Evolutionary conservation across 1,139 yeast genomes (phyloP), one percentile per base, ranked within the genome.

Genomic region (Debaryomyces nepalensis): DNA sequence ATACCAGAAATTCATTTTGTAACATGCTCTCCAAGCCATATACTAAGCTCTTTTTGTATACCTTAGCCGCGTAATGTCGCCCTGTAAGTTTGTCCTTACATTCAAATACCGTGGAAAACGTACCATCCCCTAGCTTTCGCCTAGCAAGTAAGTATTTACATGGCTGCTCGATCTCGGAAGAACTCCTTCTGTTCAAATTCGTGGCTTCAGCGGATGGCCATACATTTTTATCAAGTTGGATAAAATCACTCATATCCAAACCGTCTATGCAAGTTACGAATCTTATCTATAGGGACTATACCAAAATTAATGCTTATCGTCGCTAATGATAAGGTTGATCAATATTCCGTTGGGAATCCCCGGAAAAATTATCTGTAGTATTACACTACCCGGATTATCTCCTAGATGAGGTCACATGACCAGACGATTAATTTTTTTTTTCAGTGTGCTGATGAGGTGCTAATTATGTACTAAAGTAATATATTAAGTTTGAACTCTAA

Each of bases 1-100:
- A 68, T 2, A 80, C 77, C 6, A 70, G 64, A 49, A 82, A 77
- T 58, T 82, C 87, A 52, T 78, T 79, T 41, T 77, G 77, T 23
- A 82, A 55, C 69, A 58, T 58, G 16, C 42, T 47, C 47, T 58
- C 75, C 37, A 66, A 47, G 1, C 75, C 76, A 47, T 59, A 68
- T 11, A 70, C 57, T 20, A 66, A 53, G 35, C 52, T 57, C 41
- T 70, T 71, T 26, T 51, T 49, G 50, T 68, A 71, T 45, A 61
- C 55, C 42, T 71, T 71, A 27, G 70, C 72, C 2, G 77, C 77
- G 50, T 65, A 70, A 45, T 66, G 73, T 39, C 49, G 53, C 0
- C 66, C 66, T 2, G 67, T 69, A 21, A 48, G 33, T 22, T 45
- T 61, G 43, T 63, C 60, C 44, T 67, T 69, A 45, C 75, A 71